phyloP scores from a whole-genome alignment of 345 rosid species.

The Dipteronia dyeriana region DNA sequence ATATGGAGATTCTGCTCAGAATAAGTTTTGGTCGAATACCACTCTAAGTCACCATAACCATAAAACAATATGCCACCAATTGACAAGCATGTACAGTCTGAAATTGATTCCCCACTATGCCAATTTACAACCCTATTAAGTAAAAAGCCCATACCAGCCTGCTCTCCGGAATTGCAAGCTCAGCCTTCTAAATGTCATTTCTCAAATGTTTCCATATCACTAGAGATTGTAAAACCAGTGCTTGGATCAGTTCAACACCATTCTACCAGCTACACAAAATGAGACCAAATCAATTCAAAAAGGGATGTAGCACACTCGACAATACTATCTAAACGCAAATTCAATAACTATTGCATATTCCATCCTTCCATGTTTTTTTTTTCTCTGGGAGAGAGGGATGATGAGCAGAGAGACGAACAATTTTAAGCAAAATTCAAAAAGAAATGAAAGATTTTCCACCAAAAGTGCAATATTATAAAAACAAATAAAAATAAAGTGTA shows the following conservation, averaged over 20 bases:
- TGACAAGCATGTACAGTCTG: background rate
- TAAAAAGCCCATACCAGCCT: background rate
- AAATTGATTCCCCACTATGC: background rate
- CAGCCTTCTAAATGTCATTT: background rate
- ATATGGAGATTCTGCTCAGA: background rate
- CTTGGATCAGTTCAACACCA: conserved; percentile 13
- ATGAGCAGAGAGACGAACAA: background rate
- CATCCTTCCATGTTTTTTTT: background rate
- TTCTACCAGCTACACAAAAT: conserved; percentile 21
- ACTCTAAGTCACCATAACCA: background rate
- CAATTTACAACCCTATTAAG: background rate
- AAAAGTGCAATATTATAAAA: background rate
- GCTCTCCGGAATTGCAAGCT: background rate
- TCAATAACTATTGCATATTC: background rate
- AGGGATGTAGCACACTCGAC: background rate
- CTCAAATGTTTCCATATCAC: background rate
- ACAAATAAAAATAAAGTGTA: no score
- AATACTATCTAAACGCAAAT: background rate
- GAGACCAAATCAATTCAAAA: conserved; percentile 4
- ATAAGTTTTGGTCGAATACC: background rate
- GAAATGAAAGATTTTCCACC: background rate
- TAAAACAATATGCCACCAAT: background rate
- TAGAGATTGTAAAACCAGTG: background rate
- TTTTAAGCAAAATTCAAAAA: background rate
- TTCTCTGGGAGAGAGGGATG: background rate